Base-by-base conservation (phyloP, 768 basidiomycete species). In the Tylopilus sp. region DNA sequence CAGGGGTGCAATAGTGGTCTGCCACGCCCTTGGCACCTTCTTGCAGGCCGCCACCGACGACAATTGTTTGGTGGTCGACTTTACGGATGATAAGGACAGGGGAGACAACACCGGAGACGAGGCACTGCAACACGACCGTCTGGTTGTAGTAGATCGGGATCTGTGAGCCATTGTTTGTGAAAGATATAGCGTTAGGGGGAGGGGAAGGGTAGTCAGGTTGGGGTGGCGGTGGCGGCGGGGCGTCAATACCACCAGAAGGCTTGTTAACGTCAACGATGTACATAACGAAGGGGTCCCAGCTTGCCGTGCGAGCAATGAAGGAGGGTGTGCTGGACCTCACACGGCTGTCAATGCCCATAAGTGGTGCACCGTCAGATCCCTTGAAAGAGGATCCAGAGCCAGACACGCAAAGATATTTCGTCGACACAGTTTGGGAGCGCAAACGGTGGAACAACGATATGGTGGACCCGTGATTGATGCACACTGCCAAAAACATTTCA, bases 91-190 rank as follows among this genome's bases (percentile, higher is more conserved):
- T 88, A 40, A 98, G 77, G 36, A 94, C 85, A 10, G 95, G 95
- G 52, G 90, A 91, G 60, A 95, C 89, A 39, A 94, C 88, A 25
- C 94, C 95, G 3, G 95, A 95, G 1, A 89, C 89, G 57, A 95
- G 75, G 62, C 94, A 98, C 65, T 98, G 95, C 31, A 98, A 70
- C 26, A 98, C 91, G 42, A 98, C 88, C 1, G 92, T 94, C 68
- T 95, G 90, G 65, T 98, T 98, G 77, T 98, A 98, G 70, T 94
- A 92, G 51, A 98, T 86, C 17, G 93, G 87, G 42, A 91, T 92
- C 62, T 88, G 88, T 4, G 85, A 84, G 1, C 88, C 86, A 57
- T 88, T 88, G 67, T 85, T 85, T 38, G 85, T 85, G 69, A 90
- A 89, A 6, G 88, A 75, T 44, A 95, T 91, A 6, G 91, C 92